These are phyloP conservation scores for Clarireedia paspali DNA, from an alignment of 2,329 filamentous ascomycete genomes.

Conservation along the genomic window DNA sequence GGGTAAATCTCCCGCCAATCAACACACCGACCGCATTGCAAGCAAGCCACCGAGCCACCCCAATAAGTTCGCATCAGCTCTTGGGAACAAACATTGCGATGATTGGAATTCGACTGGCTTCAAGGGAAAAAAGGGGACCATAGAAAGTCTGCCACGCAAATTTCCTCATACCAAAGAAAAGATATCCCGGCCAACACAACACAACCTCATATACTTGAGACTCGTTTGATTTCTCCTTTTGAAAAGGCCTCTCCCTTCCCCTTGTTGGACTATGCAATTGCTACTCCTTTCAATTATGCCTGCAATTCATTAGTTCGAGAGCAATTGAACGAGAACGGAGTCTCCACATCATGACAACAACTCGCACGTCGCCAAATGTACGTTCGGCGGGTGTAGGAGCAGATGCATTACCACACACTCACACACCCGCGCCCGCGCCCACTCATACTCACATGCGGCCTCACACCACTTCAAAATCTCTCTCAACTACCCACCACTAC, in stretches of 20 bases:
- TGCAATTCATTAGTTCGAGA: not conserved
- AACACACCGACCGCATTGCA: no score
- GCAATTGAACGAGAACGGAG: not conserved
- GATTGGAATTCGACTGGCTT: not conserved
- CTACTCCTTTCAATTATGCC: not conserved
- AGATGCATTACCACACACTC: not conserved
- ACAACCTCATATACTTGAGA: not conserved
- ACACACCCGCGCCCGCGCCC: not conserved
- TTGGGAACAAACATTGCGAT: not conserved
- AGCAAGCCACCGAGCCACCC: not conserved
- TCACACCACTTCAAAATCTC: not conserved
- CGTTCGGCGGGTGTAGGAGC: conserved; percentile 2
- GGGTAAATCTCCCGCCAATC: no score
- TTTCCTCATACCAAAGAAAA: not conserved
- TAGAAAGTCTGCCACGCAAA: conserved; percentile 7
- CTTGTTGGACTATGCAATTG: not conserved
- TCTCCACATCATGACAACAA: conserved; percentile 6
- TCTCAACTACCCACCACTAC: not conserved
- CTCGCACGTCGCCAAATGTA: not conserved
- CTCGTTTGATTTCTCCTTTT: not conserved
- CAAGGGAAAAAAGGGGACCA: not conserved
- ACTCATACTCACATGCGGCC: conserved; percentile 6
- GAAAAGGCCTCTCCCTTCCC: not conserved
- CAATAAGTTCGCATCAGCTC: not conserved
- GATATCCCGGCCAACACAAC: not conserved